These are phyloP conservation scores for Arthroderma uncinatum DNA, from an alignment of 2,329 filamentous ascomycete genomes.

Conservation along the genomic window DNA sequence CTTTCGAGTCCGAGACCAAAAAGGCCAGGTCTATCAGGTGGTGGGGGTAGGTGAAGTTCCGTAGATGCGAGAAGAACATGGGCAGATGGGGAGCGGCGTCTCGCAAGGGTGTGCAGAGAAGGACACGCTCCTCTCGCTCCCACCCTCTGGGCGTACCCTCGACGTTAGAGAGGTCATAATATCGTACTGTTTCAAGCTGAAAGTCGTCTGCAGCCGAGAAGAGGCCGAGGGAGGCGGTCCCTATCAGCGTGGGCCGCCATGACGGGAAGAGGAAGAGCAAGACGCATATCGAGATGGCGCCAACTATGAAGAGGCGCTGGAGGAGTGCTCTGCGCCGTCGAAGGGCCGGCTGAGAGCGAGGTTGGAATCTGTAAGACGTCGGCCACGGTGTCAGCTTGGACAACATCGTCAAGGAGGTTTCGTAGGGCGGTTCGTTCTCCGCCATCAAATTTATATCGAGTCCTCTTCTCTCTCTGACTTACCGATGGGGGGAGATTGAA, in stretches of 20 bases:
- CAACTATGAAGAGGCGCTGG: slow-evolving; percentile 51
- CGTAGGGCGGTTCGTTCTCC: too few relatives aligned
- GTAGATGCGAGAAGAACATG: slow-evolving; percentile 98
- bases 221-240: slow-evolving; percentile 57
- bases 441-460: not conserved
- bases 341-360: slow-evolving; percentile 61
- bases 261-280: slow-evolving; percentile 67
- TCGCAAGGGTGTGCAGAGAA: slow-evolving; percentile 85
- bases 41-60: slow-evolving; percentile 94
- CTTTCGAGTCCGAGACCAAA: slow-evolving; percentile 92
- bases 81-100: slow-evolving; percentile 84
- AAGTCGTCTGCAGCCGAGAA: slow-evolving; percentile 56
- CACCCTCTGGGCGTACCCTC: slow-evolving; percentile 86
- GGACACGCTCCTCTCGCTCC: slow-evolving; percentile 90
- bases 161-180: slow-evolving; percentile 88
- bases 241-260: slow-evolving; percentile 52
- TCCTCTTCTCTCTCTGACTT: slow-evolving; percentile 19
- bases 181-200: slow-evolving; percentile 86
- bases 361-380: slow-evolving; percentile 57
- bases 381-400: slow-evolving; percentile 5
- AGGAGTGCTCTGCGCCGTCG: slow-evolving; percentile 64
- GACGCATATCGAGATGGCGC: slow-evolving; percentile 47
- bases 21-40: slow-evolving; percentile 94
- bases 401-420: slow-evolving; percentile 2
- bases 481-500: slow-evolving; percentile 84